Evolutionary conservation across 2,329 filamentous ascomycete genomes (phyloP), one percentile per base, ranked within the genome.

Genomic region (Botryotinia narcissicola): DNA sequence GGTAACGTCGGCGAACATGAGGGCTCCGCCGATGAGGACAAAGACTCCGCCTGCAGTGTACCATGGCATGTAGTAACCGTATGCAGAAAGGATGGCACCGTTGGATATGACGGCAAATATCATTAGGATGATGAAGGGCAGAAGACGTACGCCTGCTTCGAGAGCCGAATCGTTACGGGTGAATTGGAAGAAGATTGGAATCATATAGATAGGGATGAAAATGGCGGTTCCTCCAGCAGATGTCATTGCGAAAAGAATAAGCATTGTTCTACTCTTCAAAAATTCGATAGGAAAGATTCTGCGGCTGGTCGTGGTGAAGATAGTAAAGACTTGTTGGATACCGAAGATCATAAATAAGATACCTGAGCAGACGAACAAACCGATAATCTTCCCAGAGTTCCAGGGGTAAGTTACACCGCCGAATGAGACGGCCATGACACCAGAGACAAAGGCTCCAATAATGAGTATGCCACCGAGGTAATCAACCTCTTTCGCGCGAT

Each of bases 141-240:
- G 77, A 25, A 83, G 79, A 12, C 82, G 78, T 25, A 84, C 80
- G 57, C 81, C 80, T 18, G 82, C 79, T 72, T 83, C 88, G 22
- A 87, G 84, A 10, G 84, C 84, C 1, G 83, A 82, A 40, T 87
- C 81, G 57, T 83, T 83, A 18, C 84, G 83, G 48, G 87, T 85
- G 73, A 86, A 86, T 69, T 86, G 85, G 70, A 86, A 87, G 76
- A 84, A 84, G 73, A 88, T 86, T 42, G 87, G 84, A 66, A 86
- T 44, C n/a, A 71, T 57, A 77, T 83, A 84, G 5, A 81, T 79
- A 2, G 84, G 76, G 60, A 86, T 82, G 42, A 84, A 83, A 14
- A 82, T 79, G 7, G 81, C 79, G 5, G 82, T 80, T 8, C 80
- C 82, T 0, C 81, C 80, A 5, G 32, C 35, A 5, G 81, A 78